A percentile compares a stretch with the other conserved stretches of the same genome.
phyloP scores from a whole-genome alignment of 192 early-diverging fungal genomes.

The Jimgerdemannia flammicorona region DNA sequence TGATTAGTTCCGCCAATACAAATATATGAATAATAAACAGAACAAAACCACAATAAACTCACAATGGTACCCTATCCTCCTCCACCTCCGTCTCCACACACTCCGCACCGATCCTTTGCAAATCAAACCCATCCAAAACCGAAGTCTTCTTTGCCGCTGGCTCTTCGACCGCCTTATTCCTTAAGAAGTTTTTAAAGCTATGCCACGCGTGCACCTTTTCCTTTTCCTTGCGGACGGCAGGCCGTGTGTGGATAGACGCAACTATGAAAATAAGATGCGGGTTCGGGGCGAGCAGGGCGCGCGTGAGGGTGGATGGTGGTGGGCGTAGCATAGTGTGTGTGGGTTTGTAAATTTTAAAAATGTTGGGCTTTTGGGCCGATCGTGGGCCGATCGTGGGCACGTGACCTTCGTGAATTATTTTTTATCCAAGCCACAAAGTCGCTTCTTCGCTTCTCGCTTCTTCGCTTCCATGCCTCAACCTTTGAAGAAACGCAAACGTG shows the following conservation, averaged over 20 bases:
- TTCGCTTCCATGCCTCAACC: conserved; percentile 9
- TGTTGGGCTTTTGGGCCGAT: not conserved
- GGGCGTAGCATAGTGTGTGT: not conserved
- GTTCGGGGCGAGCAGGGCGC: not conserved
- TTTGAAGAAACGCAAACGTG: conserved; percentile 10
- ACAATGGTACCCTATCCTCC: too few relatives aligned
- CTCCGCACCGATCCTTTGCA: too few relatives aligned
- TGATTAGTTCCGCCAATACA: not conserved
- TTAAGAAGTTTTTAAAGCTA: not conserved
- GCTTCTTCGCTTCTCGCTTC: not conserved
- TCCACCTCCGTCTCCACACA: too few relatives aligned
- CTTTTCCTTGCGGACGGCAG: not conserved
- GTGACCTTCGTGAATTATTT: not conserved
- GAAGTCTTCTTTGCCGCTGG: not conserved
- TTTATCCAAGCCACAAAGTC: not conserved
- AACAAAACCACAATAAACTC: too few relatives aligned
- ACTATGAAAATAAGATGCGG: not conserved
- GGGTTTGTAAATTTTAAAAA: not conserved
- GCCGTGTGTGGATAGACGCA: not conserved
- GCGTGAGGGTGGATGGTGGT: not conserved
- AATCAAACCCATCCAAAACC: too few relatives aligned
- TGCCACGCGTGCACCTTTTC: too few relatives aligned
- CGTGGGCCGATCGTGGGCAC: not conserved
- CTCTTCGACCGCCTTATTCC: not conserved
- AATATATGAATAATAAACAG: too few relatives aligned